Evolutionary conservation across 1,284 basidiomycete species (phyloP), one percentile per base, ranked within the genome.

Genomic region (Volvariella volvacea): DNA sequence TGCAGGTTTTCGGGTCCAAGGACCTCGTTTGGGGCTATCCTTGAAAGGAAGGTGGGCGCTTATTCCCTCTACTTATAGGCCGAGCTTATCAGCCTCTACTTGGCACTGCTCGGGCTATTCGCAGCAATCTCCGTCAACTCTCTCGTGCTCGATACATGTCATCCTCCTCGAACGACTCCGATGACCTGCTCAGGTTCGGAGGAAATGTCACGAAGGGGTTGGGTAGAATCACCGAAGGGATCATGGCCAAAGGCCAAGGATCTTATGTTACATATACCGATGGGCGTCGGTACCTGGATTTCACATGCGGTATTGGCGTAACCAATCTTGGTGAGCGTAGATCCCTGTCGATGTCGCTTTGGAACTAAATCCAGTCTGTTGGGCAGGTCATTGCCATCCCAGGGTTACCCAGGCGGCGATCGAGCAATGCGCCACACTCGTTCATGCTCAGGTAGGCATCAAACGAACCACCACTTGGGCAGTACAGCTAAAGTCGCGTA

Each of bases 281-380:
- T 52, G 91, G 89, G 3, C 73, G 77, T 46, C 72, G 68, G 54
- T 58, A 88, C 57, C 73, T 94, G 41, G 91, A 93, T 63, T 93
- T 93, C 55, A 92, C 88, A 3, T 79, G 77, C 56, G 92, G 92
- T 19, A 94, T 93, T 55, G 88, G 85, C 31, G 84, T 92, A 1
- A 88, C 86, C 0, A 81, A 77, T 57, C 70, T 92, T 22, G 87
- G 86, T 87, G 42, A 48, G 71, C 50, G 15, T 45, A n/a, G 22
- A 21, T 36, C 10, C 30, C 34, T 40, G 10, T 44, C 32, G 8
- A 32, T n/a, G 12, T 25, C 31, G 37, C 37, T 47, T 30, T 22
- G 10, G 30, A n/a, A n/a, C 9, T n/a, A 10, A 12, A 25, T 41
- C 25, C 31, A 43, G 52, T 51, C 10, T 22, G 38, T 15, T 33